These are phyloP conservation scores for Cyclotella cryptica DNA, from an alignment of 108 stramenopile genomes.

Conservation along the genomic window DNA sequence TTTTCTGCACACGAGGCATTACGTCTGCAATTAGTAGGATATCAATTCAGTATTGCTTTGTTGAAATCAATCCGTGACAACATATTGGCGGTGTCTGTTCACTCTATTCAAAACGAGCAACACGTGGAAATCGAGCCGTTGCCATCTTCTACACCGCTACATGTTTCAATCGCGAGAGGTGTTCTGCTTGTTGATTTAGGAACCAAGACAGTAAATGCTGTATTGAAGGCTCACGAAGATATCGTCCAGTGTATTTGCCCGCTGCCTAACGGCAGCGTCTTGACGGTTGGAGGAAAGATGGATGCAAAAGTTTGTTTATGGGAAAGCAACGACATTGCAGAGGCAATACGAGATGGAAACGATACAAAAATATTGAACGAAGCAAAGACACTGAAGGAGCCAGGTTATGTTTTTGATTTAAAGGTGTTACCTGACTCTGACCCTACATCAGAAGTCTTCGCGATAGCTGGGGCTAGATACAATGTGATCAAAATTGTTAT, in stretches of 20 bases:
- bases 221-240: slow-evolving; percentile 52
- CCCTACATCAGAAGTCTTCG: slow-evolving; percentile 29
- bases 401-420: slow-evolving; percentile 65
- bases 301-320: slow-evolving; percentile 62
- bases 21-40: slow-evolving; percentile 14
- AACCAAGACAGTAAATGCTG: background rate
- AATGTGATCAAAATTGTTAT: slow-evolving; percentile 62
- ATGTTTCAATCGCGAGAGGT: slow-evolving; percentile 23
- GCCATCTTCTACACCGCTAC: slow-evolving; percentile 18
- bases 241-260: slow-evolving; percentile 49
- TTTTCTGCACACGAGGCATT: background rate
- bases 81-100: slow-evolving; percentile 48
- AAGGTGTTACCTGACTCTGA: slow-evolving; percentile 45
- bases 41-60: slow-evolving; percentile 29
- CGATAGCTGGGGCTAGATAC: slow-evolving; percentile 63
- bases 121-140: background rate
- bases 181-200: slow-evolving; percentile 40
- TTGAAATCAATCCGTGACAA: slow-evolving; percentile 32
- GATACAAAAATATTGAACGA: slow-evolving; percentile 16
- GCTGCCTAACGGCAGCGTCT: slow-evolving; percentile 56
- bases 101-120: background rate
- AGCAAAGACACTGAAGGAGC: slow-evolving; percentile 23
- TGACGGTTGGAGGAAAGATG: slow-evolving; percentile 60
- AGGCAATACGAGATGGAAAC: slow-evolving; percentile 10
- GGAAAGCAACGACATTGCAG: slow-evolving; percentile 27